Conservation (phyloP, 345 rosid genomes). For the Adansonia digitata region DNA sequence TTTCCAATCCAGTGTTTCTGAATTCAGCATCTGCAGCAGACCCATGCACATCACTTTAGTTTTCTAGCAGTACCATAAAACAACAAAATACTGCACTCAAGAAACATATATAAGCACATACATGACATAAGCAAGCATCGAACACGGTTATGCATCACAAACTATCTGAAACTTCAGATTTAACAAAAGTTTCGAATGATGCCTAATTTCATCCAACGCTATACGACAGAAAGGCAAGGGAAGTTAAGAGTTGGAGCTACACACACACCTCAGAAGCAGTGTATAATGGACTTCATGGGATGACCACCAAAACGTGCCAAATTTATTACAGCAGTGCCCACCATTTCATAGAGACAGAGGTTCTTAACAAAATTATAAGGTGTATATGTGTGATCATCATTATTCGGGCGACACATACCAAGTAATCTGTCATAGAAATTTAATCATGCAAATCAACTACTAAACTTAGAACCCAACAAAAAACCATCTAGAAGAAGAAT, state of each 20-base stretch:
- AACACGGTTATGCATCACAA: background rate
- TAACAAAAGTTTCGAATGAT: background rate
- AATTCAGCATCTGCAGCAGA: slow-evolving; percentile 65
- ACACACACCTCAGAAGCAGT: background rate
- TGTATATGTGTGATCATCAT: background rate
- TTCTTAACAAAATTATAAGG: background rate
- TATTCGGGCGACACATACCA: background rate
- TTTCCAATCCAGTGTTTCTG: slow-evolving; percentile 79
- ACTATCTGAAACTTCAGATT: background rate
- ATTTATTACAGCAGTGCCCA: background rate
- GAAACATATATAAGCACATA: background rate
- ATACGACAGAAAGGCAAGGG: too few species aligned
- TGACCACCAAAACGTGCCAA: background rate
- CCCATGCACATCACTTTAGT: background rate
- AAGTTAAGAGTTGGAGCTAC: background rate
- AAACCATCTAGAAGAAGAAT: background rate
- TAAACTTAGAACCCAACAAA: background rate
- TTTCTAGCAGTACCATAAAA: background rate
- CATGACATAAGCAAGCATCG: background rate
- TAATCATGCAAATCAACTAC: background rate
- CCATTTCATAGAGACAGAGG: background rate
- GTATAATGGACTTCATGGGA: background rate
- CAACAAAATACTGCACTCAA: background rate
- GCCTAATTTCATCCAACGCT: too few species aligned
- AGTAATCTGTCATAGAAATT: background rate